Conservation (phyloP, 495 filamentous ascomycete genomes). For the Neurospora sublineolata region DNA sequence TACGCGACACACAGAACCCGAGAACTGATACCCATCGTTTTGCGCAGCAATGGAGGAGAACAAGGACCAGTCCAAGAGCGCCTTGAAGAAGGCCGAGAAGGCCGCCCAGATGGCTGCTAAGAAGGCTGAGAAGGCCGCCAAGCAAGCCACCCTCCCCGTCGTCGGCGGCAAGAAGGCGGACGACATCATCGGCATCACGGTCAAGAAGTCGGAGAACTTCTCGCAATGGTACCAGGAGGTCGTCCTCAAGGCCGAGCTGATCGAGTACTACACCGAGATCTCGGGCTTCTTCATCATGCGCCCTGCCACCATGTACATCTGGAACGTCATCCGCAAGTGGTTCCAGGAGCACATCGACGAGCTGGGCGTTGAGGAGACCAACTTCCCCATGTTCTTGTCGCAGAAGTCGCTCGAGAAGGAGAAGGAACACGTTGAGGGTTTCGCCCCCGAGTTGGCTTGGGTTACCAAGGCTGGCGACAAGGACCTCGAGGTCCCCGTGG, state of each 20-base stretch:
- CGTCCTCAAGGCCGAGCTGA: conserved; percentile 86
- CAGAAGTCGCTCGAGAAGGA: conserved; percentile 83
- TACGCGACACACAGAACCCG: background rate
- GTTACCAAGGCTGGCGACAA: conserved; percentile 90
- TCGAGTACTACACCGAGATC: conserved; percentile 64
- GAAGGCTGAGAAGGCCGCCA: conserved; percentile 57
- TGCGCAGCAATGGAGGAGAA: conserved; percentile 29
- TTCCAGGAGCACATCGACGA: conserved; percentile 80
- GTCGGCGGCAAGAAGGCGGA: conserved; percentile 42
- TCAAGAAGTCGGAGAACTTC: conserved; percentile 76
- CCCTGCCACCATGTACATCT: conserved; percentile 76
- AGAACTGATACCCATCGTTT: background rate
- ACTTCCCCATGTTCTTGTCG: conserved; percentile 90
- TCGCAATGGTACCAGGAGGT: conserved; percentile 92
- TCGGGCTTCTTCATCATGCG: conserved; percentile 93
- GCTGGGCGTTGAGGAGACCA: conserved; percentile 86
- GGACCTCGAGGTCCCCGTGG: conserved; percentile 86
- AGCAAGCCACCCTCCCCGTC: conserved; percentile 35
- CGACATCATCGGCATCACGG: conserved; percentile 75
- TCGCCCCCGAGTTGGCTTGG: conserved; percentile 96
- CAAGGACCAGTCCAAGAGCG: conserved; percentile 53
- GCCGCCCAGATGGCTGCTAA: conserved; percentile 51
- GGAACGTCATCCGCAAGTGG: conserved; percentile 83
- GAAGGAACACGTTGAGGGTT: conserved; percentile 95
- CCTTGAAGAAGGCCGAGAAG: conserved; percentile 61